A percentile compares a stretch with the other conserved stretches of the same genome.
Conservation (phyloP, 805 yeast species). For the Ogataea sp. region DNA sequence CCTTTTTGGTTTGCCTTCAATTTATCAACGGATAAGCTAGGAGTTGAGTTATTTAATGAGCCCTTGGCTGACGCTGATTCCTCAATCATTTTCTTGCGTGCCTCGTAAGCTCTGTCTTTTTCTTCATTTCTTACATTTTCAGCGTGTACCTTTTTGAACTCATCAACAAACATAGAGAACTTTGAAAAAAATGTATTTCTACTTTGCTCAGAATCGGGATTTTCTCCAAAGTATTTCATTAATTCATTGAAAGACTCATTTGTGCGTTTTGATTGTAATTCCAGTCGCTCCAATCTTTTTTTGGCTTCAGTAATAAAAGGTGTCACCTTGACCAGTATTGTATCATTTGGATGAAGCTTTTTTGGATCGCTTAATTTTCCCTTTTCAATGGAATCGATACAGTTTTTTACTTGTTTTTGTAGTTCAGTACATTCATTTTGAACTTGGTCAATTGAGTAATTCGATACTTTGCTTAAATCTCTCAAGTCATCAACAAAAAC, state of each 20-base stretch:
- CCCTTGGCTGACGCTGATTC: too few species aligned
- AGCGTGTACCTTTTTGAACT: conserved; percentile 54
- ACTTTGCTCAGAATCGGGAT: conserved; percentile 41
- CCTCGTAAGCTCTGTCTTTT: conserved; percentile 56
- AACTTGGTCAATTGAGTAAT: conserved; percentile 55
- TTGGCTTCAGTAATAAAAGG: conserved; percentile 27
- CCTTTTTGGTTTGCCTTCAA: conserved; percentile 11
- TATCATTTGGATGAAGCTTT: conserved; percentile 60
- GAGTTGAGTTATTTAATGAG: too few species aligned
- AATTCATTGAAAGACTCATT: conserved; percentile 45
- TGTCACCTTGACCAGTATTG: conserved; percentile 43
- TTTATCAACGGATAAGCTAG: too few species aligned
- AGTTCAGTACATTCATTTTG: conserved; percentile 52
- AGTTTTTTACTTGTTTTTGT: conserved; percentile 39
- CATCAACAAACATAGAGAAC: conserved; percentile 50
- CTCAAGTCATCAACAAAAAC: conserved; percentile 53
- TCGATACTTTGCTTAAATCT: conserved; percentile 45
- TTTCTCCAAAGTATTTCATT: conserved; percentile 70
- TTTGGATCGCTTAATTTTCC: conserved; percentile 61
- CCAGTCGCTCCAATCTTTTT: conserved; percentile 36
- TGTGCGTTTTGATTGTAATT: conserved; percentile 42
- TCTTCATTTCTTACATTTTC: conserved; percentile 66
- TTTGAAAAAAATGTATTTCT: conserved; percentile 55
- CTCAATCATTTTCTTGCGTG: conserved; percentile 50
- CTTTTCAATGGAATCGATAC: conserved; percentile 43